Evolutionary conservation across 176 grass and related monocot species (phyloP).

Genomic region (Rhynchospora breviuscula): DNA sequence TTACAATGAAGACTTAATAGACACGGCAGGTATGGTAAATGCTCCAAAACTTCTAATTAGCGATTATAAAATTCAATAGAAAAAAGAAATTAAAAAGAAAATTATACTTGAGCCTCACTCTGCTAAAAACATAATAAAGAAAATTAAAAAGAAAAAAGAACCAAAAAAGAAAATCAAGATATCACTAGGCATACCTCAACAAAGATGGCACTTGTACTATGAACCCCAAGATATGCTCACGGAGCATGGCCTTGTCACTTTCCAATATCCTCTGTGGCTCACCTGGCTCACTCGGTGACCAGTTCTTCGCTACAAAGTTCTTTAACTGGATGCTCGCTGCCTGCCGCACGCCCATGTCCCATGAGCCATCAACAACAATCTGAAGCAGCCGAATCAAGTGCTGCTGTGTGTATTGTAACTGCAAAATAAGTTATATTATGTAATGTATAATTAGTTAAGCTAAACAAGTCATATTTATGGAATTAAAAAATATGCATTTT

Average conservation of each 20-base stretch:
- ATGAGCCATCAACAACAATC: constrained; percentile 73
- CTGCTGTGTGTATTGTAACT: constrained; percentile 74
- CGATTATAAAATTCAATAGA: background rate
- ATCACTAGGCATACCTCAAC: constrained; percentile 58
- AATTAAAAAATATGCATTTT: constrained; percentile 11
- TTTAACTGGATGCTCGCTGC: constrained; percentile 96
- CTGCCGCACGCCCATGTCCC: constrained; percentile 84
- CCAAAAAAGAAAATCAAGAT: background rate
- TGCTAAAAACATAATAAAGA: background rate
- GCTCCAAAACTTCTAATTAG: background rate
- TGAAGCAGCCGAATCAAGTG: constrained; percentile 84
- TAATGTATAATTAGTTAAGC: background rate
- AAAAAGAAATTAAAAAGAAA: too few species aligned
- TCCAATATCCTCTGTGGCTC: constrained; percentile 59
- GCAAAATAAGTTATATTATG: constrained; percentile 22
- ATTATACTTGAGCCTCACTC: background rate
- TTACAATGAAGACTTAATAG: background rate
- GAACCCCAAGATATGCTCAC: constrained; percentile 86
- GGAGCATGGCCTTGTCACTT: constrained; percentile 64
- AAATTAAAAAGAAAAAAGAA: constrained; percentile 5
- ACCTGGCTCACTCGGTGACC: constrained; percentile 65
- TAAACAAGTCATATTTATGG: background rate
- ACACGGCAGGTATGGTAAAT: background rate
- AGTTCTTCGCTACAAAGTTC: constrained; percentile 95
- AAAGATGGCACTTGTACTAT: constrained; percentile 83